Percentiles rank a stretch among this genome's conserved stretches.
These are phyloP conservation scores for Bimuria novae-zelandiae DNA, from an alignment of 2,329 filamentous ascomycete species.

Conservation along the genomic window DNA sequence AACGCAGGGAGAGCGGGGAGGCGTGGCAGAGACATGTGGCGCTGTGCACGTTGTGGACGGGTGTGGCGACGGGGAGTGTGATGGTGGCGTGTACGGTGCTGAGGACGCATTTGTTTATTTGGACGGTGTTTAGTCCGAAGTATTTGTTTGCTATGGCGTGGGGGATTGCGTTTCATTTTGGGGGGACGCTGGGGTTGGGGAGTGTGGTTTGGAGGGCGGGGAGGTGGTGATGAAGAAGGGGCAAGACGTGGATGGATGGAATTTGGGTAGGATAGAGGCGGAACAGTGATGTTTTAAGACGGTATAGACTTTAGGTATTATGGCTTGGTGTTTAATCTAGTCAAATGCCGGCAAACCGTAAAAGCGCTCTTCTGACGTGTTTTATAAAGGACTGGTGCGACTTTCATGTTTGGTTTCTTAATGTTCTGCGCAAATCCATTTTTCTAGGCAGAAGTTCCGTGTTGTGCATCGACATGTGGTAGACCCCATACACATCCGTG, in stretches of 20 bases:
- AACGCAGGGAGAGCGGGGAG: slow-evolving; percentile 11
- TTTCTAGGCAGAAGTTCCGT: too few relatives aligned
- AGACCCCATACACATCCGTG: too few relatives aligned
- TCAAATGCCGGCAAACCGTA: too few relatives aligned
- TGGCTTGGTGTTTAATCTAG: too few relatives aligned
- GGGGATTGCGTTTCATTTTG: slow-evolving; percentile 79
- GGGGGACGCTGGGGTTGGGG: slow-evolving; percentile 44
- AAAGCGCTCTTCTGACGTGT: too few relatives aligned
- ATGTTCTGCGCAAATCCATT: too few relatives aligned
- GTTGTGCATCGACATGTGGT: too few relatives aligned
- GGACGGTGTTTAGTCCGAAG: slow-evolving; percentile 98
- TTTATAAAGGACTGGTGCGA: too few relatives aligned
- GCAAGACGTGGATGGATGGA: background rate
- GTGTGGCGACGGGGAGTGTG: slow-evolving; percentile 68
- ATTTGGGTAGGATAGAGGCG: background rate
- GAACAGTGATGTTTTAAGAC: background rate
- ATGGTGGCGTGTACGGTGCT: slow-evolving; percentile 88
- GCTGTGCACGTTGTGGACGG: slow-evolving; percentile 71
- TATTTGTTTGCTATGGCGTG: slow-evolving; percentile 92
- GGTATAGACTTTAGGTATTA: too few relatives aligned
- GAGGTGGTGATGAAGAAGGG: slow-evolving; percentile 25
- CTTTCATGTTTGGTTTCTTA: too few relatives aligned
- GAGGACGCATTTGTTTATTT: slow-evolving; percentile 91
- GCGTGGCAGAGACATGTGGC: slow-evolving; percentile 57
- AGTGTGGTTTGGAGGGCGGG: slow-evolving; percentile 40